A percentile compares a stretch with the other conserved stretches of the same genome.
Evolutionary conservation across 140 eudicot species (phyloP).

Genomic region (Erigeron philadelphicus): DNA sequence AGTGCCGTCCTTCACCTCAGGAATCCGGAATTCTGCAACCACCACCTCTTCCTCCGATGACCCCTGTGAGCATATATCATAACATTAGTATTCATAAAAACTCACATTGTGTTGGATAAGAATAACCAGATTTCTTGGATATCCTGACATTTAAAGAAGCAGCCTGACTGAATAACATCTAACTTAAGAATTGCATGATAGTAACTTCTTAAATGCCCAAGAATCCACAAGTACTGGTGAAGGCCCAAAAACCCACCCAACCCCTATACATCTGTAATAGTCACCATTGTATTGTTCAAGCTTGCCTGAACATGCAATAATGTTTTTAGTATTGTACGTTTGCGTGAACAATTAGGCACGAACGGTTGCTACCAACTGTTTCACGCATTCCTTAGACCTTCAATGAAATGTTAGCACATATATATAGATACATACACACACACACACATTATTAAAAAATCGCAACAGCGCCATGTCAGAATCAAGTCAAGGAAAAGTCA

Average conservation of each 20-base stretch:
- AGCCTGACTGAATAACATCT: neutral
- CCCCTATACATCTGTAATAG: too few species aligned
- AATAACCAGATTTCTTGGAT: neutral
- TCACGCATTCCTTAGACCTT: too few species aligned
- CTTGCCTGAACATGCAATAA: too few species aligned
- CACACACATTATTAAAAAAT: neutral
- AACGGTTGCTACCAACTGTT: too few species aligned
- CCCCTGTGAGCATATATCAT: constrained; percentile 41
- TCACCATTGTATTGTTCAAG: too few species aligned
- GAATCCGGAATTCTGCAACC: constrained; percentile 74
- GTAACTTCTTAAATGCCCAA: too few species aligned
- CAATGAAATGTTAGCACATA: too few species aligned
- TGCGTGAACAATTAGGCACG: too few species aligned
- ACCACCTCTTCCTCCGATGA: constrained; percentile 45
- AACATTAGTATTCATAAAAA: constrained; percentile 14
- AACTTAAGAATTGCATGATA: neutral
- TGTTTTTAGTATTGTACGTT: too few species aligned
- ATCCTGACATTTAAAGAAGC: neutral
- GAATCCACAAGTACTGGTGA: too few species aligned
- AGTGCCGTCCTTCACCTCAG: constrained; percentile 70
- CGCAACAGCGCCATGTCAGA: neutral
- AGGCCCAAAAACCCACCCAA: too few species aligned
- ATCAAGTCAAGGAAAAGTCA: neutral
- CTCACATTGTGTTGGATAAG: neutral
- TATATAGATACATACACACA: neutral